Conservation (phyloP, 306 rosid species). For the Notholithocarpus densiflorus region DNA sequence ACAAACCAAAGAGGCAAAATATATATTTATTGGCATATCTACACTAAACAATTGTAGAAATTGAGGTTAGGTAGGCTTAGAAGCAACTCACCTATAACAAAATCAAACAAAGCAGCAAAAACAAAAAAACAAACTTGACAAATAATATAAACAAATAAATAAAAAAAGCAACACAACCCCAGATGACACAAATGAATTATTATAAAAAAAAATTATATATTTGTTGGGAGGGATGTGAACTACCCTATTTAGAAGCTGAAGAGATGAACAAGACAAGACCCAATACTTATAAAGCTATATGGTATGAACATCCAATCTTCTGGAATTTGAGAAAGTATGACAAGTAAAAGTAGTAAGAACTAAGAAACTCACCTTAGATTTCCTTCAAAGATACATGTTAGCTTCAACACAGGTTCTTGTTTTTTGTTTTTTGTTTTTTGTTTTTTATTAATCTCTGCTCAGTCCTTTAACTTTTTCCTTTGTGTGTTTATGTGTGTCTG, state of each 20-base stretch:
- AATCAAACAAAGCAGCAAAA: background rate
- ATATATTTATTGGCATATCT: conserved; percentile 17
- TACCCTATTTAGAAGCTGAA: conserved; percentile 18
- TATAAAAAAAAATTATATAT: background rate
- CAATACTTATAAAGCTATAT: background rate
- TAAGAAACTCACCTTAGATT: conserved; percentile 25
- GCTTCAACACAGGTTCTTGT: conserved; percentile 2
- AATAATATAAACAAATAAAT: conserved; percentile 6
- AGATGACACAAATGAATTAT: background rate
- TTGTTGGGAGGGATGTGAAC: conserved; percentile 14
- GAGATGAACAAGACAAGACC: conserved; percentile 8
- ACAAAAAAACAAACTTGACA: conserved; percentile 16
- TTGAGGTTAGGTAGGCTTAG: conserved; percentile 34
- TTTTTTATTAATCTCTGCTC: background rate
- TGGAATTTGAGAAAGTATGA: conserved; percentile 28
- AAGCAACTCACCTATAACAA: conserved; percentile 31
- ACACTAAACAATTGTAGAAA: conserved; percentile 14
- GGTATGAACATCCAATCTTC: conserved; percentile 17
- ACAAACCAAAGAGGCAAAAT: conserved; percentile 25
- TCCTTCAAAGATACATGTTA: conserved; percentile 20
- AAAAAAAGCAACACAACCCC: background rate
- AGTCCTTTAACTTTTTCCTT: background rate
- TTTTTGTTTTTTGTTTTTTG: background rate
- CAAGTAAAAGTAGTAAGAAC: conserved; percentile 2
- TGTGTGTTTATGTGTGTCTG: background rate